Conservation (phyloP, 495 filamentous ascomycete species). For the Aspergillus homomorphus region DNA sequence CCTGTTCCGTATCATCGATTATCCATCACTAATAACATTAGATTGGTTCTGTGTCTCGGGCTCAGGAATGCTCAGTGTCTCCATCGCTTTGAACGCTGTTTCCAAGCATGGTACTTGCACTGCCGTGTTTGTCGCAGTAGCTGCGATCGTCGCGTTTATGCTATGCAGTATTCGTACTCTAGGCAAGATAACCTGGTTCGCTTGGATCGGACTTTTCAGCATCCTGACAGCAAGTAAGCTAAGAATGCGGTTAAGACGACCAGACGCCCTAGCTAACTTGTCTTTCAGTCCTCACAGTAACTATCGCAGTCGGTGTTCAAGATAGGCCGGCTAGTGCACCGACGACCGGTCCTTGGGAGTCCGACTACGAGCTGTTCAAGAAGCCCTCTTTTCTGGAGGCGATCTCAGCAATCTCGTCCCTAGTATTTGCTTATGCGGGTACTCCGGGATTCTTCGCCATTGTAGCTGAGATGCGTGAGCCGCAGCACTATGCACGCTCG, state of each 20-base stretch:
- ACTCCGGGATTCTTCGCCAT: constrained; percentile 68
- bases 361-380: constrained; percentile 32
- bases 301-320: constrained; percentile 61
- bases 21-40: no score
- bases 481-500: constrained; percentile 56
- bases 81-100: constrained; percentile 65
- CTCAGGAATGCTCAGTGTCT: constrained; percentile 29
- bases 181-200: constrained; percentile 35
- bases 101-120: constrained; percentile 64
- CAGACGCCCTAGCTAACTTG: no score
- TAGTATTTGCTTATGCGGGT: constrained; percentile 63
- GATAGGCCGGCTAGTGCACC: constrained; percentile 39
- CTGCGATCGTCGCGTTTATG: constrained; percentile 30
- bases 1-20: no score
- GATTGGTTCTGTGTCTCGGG: neutral
- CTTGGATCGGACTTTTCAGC: constrained; percentile 36
- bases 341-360: constrained; percentile 25
- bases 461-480: constrained; percentile 71
- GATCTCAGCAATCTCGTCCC: constrained; percentile 63
- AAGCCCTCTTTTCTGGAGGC: constrained; percentile 31
- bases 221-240: constrained; percentile 38
- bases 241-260: neutral
- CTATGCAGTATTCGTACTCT: constrained; percentile 39
- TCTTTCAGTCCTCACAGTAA: constrained; percentile 61
- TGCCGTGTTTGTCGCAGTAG: constrained; percentile 39